Base-by-base conservation (phyloP, 495 filamentous ascomycete species). In the Bombardia bombarda region DNA sequence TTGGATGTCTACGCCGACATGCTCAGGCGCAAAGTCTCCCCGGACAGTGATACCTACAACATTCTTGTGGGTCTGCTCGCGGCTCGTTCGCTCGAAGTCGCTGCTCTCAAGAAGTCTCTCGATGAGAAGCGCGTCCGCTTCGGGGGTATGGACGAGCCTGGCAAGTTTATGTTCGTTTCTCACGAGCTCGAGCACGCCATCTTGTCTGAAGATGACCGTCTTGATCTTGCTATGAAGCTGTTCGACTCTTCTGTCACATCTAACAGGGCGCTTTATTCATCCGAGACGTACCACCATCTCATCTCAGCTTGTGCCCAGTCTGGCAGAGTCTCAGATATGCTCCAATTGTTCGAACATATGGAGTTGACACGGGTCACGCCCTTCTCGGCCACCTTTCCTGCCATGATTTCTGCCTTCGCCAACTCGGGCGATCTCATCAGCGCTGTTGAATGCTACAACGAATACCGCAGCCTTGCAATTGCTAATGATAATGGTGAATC, bases 1-100 rank as follows among this genome's bases (percentile, higher is more conserved):
- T 76, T 97, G 37, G 88, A 90, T 72, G 83, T 97, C 44, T 97
- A 97, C 67, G 83, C 87, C 32, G 87, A 96, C 60, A 95, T 98
- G 90, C 82, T 95, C 50, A 77, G 84, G 46, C 84, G 89, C 36
- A 83, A 82, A 53, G 81, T 96, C 32, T 63, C 73, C 20, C 90
- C 90, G 13, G 82, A 93, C 55, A 79, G 82, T 45, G 74, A 81
- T 40, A 97, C 89, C 6, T 97, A 93, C 64, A 78, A 86, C 54
- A 87, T 83, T 3, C 65, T 98, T 9, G 83, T 98, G 45, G 77
- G 84, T 49, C 65, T 94, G 30, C 75, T 97, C 24, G 83, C 89
- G 18, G 71, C 77, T 16, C 83, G 86, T 25, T 86, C 88, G 31
- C 72, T 89, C 38, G 81, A 90, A 52, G 76, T 85, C 7, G 67